These are phyloP conservation scores for Beverwykella pulmonaria DNA, from an alignment of 495 filamentous ascomycete species.

Conservation along the genomic window DNA sequence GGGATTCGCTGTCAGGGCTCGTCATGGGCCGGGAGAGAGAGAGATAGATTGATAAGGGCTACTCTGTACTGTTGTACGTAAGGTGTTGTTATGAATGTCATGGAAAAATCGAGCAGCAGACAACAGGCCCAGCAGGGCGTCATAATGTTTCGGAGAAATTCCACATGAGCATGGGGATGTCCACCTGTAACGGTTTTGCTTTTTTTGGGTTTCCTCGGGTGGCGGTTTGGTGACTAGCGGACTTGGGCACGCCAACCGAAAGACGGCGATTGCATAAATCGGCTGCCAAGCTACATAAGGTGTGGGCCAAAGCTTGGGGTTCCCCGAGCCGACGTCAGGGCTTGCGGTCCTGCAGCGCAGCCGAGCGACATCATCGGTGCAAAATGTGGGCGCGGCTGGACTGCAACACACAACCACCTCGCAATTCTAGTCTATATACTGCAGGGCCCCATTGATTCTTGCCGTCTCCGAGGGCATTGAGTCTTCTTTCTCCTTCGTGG, in stretches of 20 bases:
- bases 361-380: slow-evolving; percentile 21
- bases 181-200: too few relatives aligned
- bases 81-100: not conserved
- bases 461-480: not conserved
- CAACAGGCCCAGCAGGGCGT: too few relatives aligned
- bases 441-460: too few relatives aligned
- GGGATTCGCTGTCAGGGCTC: not conserved
- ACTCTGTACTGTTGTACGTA: not conserved
- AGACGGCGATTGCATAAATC: too few relatives aligned
- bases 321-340: not conserved
- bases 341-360: not conserved
- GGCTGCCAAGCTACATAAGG: too few relatives aligned
- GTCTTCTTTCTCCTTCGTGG: not conserved
- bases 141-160: too few relatives aligned
- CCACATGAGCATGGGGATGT: not conserved
- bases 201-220: too few relatives aligned
- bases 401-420: not conserved
- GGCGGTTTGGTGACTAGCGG: not conserved
- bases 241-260: not conserved
- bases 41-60: slow-evolving; percentile 6
- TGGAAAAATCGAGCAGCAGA: too few relatives aligned
- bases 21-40: not conserved
- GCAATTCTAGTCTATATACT: not conserved
- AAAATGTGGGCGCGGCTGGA: not conserved
- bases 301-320: not conserved